phyloP scores from a whole-genome alignment of 2,329 filamentous ascomycete species.

The Orbilia javanica region DNA sequence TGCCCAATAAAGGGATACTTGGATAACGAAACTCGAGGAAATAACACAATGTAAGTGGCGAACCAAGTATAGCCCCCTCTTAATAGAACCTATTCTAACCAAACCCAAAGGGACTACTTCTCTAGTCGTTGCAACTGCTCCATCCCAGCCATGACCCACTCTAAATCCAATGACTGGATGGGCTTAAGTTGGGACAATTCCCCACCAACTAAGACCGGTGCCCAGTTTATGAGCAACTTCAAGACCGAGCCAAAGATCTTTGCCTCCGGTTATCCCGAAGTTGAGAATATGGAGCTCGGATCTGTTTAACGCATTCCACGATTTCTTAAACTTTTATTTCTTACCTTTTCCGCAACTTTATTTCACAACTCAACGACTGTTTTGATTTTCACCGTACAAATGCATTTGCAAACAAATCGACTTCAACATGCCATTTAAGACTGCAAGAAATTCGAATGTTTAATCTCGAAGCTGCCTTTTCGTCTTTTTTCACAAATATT shows the following conservation, averaged over 20 bases:
- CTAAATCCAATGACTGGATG: slow-evolving; percentile 55
- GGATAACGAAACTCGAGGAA: slow-evolving; percentile 35
- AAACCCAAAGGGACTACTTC: slow-evolving; percentile 45
- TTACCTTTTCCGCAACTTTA: not conserved
- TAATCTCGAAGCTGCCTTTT: slow-evolving; percentile 33
- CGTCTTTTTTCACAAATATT: not conserved
- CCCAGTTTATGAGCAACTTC: slow-evolving; percentile 49
- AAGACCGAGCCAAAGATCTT: slow-evolving; percentile 56
- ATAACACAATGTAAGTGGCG: slow-evolving; percentile 30
- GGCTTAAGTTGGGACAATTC: slow-evolving; percentile 56
- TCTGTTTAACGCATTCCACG: slow-evolving; percentile 36
- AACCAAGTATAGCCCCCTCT: not conserved
- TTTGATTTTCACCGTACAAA: slow-evolving; percentile 11
- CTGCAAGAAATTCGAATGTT: slow-evolving; percentile 39
- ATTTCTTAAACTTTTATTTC: not conserved
- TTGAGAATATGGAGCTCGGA: slow-evolving; percentile 55
- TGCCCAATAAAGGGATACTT: slow-evolving; percentile 53
- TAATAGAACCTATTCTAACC: slow-evolving; percentile 1
- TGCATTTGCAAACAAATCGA: slow-evolving; percentile 2
- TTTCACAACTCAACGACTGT: slow-evolving; percentile 32
- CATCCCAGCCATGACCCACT: slow-evolving; percentile 26
- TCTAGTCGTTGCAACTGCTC: slow-evolving; percentile 54
- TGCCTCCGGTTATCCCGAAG: slow-evolving; percentile 49
- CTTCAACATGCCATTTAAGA: slow-evolving; percentile 40
- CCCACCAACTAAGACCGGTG: slow-evolving; percentile 50